These are phyloP conservation scores for Haberlea rhodopensis DNA, from an alignment of 257 asterid genomes.

Conservation along the genomic window DNA sequence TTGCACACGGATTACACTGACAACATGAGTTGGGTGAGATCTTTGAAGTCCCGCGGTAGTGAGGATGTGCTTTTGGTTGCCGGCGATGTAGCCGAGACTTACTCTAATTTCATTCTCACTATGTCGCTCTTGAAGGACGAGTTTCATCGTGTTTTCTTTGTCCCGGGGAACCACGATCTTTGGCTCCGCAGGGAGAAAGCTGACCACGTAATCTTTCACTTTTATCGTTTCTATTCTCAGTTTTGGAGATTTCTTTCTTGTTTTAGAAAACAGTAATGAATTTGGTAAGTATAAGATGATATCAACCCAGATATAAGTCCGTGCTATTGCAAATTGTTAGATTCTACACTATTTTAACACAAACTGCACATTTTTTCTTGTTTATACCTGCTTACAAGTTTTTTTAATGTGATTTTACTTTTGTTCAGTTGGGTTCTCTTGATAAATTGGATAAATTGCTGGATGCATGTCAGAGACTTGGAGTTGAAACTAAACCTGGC, in stretches of 20 bases:
- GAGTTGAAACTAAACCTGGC: conserved; percentile 68
- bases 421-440: conserved; percentile 58
- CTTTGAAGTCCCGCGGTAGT: conserved; percentile 27
- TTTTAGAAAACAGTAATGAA: too few species aligned
- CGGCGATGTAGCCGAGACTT: conserved; percentile 90
- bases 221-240: neutral
- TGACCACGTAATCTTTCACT: conserved; percentile 39
- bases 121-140: conserved; percentile 72
- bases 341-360: too few species aligned
- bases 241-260: neutral
- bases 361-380: neutral
- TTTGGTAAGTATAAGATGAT: too few species aligned
- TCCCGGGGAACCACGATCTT: conserved; percentile 88
- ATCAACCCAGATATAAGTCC: too few species aligned
- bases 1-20: conserved; percentile 78
- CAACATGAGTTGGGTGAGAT: conserved; percentile 69
- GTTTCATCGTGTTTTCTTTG: conserved; percentile 66
- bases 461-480: conserved; percentile 50
- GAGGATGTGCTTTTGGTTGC: conserved; percentile 70
- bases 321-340: neutral
- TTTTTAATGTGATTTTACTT: conserved; percentile 16
- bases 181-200: conserved; percentile 69
- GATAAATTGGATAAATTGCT: conserved; percentile 73
- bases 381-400: neutral
- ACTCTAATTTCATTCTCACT: conserved; percentile 47